phyloP scores from a whole-genome alignment of 2,329 filamentous ascomycete species.

The Emergomyces orientalis region DNA sequence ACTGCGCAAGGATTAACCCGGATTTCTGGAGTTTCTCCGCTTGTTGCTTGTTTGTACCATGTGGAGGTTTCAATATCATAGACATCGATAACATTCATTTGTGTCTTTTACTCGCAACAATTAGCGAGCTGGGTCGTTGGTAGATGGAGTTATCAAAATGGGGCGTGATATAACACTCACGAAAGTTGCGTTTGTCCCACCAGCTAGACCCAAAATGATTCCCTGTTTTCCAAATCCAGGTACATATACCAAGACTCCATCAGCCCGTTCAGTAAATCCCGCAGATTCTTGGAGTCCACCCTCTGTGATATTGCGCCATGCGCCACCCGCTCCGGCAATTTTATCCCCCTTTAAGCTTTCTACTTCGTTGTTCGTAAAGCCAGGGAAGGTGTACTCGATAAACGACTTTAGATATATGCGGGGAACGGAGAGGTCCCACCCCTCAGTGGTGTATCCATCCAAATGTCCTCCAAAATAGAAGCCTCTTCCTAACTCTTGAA shows the following conservation, averaged over 20 bases:
- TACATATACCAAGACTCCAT: conserved; percentile 63
- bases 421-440: conserved; percentile 57
- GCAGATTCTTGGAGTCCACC: conserved; percentile 57
- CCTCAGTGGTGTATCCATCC: conserved; percentile 53
- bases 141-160: background rate
- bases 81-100: conserved; percentile 68
- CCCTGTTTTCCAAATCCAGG: conserved; percentile 68
- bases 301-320: conserved; percentile 64
- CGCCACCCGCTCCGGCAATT: conserved; percentile 52
- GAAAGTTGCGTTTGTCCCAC: conserved; percentile 59
- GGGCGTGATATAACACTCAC: conserved; percentile 33
- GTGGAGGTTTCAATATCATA: conserved; percentile 61
- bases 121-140: background rate
- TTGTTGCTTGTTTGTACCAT: conserved; percentile 67
- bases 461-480: conserved; percentile 75
- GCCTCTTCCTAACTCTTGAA: conserved; percentile 59
- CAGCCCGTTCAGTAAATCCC: conserved; percentile 63
- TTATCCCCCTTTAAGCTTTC: conserved; percentile 44
- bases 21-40: conserved; percentile 49
- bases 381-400: conserved; percentile 66
- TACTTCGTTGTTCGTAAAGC: conserved; percentile 55
- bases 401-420: conserved; percentile 65
- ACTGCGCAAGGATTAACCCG: conserved; percentile 62
- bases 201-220: conserved; percentile 67
- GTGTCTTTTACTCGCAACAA: conserved; percentile 32